phyloP scores from a whole-genome alignment of 1,284 basidiomycete genomes.

The Uromyces viciae-fabae region DNA sequence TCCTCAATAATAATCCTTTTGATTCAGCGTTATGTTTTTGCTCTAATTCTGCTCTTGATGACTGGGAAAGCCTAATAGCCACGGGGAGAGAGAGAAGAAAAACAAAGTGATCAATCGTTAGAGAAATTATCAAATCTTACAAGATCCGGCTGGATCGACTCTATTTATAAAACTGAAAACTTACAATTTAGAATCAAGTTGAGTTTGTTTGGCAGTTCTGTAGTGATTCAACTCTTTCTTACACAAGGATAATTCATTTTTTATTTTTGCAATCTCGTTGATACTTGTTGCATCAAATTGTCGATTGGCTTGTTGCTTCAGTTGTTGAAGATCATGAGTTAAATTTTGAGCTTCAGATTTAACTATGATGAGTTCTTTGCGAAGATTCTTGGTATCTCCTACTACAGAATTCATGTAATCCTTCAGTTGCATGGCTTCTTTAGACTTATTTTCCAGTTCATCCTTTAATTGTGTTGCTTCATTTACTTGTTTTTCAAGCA shows the following conservation, averaged over 20 bases:
- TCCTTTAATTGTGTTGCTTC: constrained; percentile 2
- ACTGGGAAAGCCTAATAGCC: background rate
- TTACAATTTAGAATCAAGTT: background rate
- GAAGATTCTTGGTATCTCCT: constrained; percentile 23
- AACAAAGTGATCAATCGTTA: constrained; percentile 57
- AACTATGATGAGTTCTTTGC: constrained; percentile 31
- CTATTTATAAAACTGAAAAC: background rate
- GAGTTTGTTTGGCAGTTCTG: background rate
- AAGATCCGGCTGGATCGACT: no score
- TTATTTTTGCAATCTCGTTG: constrained; percentile 25
- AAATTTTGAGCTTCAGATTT: constrained; percentile 28
- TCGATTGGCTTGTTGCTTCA: constrained; percentile 12
- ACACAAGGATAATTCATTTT: constrained; percentile 21
- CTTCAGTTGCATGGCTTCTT: constrained; percentile 18
- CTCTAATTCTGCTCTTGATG: background rate
- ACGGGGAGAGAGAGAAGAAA: constrained; percentile 28
- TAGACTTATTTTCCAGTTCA: constrained; percentile 28
- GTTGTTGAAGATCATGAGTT: constrained; percentile 6
- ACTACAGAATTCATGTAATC: background rate
- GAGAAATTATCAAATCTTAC: constrained; percentile 61
- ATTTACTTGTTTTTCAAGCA: background rate
- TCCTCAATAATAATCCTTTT: constrained; percentile 80
- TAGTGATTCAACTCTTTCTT: constrained; percentile 41
- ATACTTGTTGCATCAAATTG: background rate
- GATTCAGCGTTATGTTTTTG: constrained; percentile 74